Percentiles rank a stretch among this genome's conserved stretches.
Evolutionary conservation across 768 basidiomycete genomes (phyloP).

Genomic region (Pholiota molesta): DNA sequence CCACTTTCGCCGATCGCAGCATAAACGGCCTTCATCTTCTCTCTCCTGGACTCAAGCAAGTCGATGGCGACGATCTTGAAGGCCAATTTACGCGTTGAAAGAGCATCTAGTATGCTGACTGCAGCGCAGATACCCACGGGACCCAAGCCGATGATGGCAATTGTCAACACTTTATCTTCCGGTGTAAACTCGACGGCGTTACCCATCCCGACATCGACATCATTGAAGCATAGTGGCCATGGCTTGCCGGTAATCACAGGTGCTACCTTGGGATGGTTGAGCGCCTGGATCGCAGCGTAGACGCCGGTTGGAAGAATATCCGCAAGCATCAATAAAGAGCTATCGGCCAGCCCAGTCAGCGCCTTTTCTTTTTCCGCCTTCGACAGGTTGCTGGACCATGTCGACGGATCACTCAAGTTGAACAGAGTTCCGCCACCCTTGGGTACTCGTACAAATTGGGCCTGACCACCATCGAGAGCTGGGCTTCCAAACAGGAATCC

Average conservation of each 20-base stretch:
- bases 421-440: slow-evolving; percentile 79
- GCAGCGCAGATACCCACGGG: slow-evolving; percentile 78
- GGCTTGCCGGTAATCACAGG: slow-evolving; percentile 60
- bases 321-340: slow-evolving; percentile 69
- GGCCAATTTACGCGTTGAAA: slow-evolving; percentile 45
- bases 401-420: slow-evolving; percentile 53
- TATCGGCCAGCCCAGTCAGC: slow-evolving; percentile 53
- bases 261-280: slow-evolving; percentile 72
- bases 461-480: slow-evolving; percentile 71
- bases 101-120: slow-evolving; percentile 64
- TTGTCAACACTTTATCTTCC: slow-evolving; percentile 55
- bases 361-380: slow-evolving; percentile 39
- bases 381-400: slow-evolving; percentile 44
- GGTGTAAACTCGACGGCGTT: slow-evolving; percentile 37
- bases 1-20: slow-evolving; percentile 46
- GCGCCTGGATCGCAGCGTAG: slow-evolving; percentile 72
- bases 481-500: slow-evolving; percentile 70
- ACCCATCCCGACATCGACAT: slow-evolving; percentile 21
- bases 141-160: slow-evolving; percentile 76
- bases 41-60: slow-evolving; percentile 54
- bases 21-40: slow-evolving; percentile 64
- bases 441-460: slow-evolving; percentile 80
- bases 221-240: slow-evolving; percentile 55
- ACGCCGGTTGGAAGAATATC: slow-evolving; percentile 84
- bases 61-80: slow-evolving; percentile 70